phyloP scores from a whole-genome alignment of 2,329 filamentous ascomycete species.

The Ceratocystis albifundus region DNA sequence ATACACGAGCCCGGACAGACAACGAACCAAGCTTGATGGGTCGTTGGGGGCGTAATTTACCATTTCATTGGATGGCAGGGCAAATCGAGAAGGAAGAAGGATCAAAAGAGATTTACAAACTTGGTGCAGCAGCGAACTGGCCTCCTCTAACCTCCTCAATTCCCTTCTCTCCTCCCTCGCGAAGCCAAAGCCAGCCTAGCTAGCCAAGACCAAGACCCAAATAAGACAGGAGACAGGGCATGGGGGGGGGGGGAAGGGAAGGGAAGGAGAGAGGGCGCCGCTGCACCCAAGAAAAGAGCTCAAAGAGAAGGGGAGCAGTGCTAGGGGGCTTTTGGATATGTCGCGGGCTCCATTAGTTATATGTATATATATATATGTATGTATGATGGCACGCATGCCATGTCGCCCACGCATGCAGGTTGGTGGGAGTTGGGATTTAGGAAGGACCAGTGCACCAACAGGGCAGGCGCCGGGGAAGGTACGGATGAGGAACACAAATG shows the following conservation, averaged over 20 bases:
- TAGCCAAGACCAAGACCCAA: too few species aligned
- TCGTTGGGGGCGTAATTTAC: too few species aligned
- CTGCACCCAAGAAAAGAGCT: too few species aligned
- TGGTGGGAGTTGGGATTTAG: too few species aligned
- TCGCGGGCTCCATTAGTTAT: not conserved
- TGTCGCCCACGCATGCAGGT: not conserved
- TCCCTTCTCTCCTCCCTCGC: too few species aligned
- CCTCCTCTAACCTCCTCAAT: not conserved
- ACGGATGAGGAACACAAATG: not conserved
- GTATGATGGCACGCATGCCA: not conserved
- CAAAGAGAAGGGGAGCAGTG: not conserved
- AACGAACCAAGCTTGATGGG: too few species aligned
- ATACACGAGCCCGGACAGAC: not conserved
- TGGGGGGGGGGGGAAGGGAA: too few species aligned
- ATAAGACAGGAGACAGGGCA: too few species aligned
- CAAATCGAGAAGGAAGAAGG: not conserved
- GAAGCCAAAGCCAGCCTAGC: too few species aligned
- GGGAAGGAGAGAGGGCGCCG: too few species aligned
- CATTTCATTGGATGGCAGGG: not conserved
- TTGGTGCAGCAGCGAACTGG: not conserved
- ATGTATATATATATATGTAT: too few species aligned
- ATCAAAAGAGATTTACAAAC: not conserved
- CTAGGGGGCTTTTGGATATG: not conserved
- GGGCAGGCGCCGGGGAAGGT: conserved; percentile 3
- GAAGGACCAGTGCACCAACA: not conserved